Base-by-base conservation (phyloP, 129 eudicot genomes). In the Chrysanthemum makinoi region DNA sequence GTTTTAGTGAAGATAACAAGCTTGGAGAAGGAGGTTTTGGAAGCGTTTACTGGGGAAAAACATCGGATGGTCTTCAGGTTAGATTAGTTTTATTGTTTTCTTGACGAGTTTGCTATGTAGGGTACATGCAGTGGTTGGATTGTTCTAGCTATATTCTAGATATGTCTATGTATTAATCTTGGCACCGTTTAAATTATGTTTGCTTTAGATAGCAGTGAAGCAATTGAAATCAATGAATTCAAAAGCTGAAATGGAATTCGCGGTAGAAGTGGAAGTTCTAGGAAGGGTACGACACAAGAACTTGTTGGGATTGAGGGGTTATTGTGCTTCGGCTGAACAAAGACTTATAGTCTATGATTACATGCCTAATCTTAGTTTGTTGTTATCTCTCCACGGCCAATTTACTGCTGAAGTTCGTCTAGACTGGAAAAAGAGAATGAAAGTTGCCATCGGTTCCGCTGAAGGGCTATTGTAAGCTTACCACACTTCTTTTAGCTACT, bases 21-120 rank as follows among this genome's bases (percentile, higher is more conserved):
- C 94, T 90, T 52, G 96, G 96, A 39, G 96, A 90, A 57, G 96
- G 96, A 39, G 96, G 96, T 35, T 90, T 90, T 75, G 96, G 96
- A 48, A 90, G 96, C 63, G 96, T 90, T 47, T 90, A 87, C 66
- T 81, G 93, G 84, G 96, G 96, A 20, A 87, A 83, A 85, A 90
- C 96, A 0, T 39, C 86, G 0, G 94, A 90, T 77, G 96, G 96
- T 64, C 96, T 90, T 75, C 94, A 85, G 84, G 96, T 89, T 66
- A 68, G 60, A 30, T 17, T 73, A 18, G 1, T 57, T 19, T 17
- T 17, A 15, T 14, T 68, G 30, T 69, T 62, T 59, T 19, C 15
- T 72, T 18, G 18, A 3, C 26, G 20, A 76, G 30, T 17, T 66
- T 55, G 17, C 20, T 68, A 62, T 66, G 47, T n/a, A 66, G 54